These are phyloP conservation scores for Neoarthrinium moseri DNA, from an alignment of 2,329 filamentous ascomycete species.

Conservation along the genomic window DNA sequence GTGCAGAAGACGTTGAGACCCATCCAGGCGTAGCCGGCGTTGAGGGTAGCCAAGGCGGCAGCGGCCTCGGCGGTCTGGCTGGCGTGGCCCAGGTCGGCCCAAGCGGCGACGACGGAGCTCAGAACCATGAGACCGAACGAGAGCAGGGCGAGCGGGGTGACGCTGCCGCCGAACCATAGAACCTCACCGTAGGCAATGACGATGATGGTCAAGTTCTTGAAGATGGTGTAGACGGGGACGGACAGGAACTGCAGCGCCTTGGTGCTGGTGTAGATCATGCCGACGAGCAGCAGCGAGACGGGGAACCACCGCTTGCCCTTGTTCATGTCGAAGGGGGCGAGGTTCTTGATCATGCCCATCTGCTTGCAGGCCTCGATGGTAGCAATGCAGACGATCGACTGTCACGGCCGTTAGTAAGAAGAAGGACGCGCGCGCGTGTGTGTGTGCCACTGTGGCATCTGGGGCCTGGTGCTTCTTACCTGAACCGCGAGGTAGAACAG, in stretches of 20 bases:
- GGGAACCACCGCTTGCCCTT: constrained; percentile 98
- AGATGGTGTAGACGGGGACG: constrained; percentile 98
- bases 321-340: constrained; percentile 77
- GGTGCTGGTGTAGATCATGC: constrained; percentile 98
- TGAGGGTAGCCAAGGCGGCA: constrained; percentile 81
- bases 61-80: constrained; percentile 59
- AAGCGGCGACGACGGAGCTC: constrained; percentile 90
- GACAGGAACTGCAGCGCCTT: constrained; percentile 96
- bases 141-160: constrained; percentile 82
- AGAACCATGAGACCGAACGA: constrained; percentile 97
- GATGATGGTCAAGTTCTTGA: constrained; percentile 99
- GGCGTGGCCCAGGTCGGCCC: constrained; percentile 83
- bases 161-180: constrained; percentile 93
- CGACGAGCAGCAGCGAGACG: constrained; percentile 90
- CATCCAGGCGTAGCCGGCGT: constrained; percentile 98
- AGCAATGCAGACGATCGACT: constrained; percentile 87
- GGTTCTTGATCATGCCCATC: constrained; percentile 76
- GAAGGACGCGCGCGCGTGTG: neutral
- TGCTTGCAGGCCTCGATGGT: constrained; percentile 84
- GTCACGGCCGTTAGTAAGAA: neutral
- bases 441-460: neutral
- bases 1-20: constrained; percentile 93
- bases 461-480: constrained; percentile 53
- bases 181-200: constrained; percentile 98
- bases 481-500: constrained; percentile 93